These are phyloP conservation scores for Gymnopus androsaceus DNA, from an alignment of 1,284 basidiomycete genomes.

Conservation along the genomic window DNA sequence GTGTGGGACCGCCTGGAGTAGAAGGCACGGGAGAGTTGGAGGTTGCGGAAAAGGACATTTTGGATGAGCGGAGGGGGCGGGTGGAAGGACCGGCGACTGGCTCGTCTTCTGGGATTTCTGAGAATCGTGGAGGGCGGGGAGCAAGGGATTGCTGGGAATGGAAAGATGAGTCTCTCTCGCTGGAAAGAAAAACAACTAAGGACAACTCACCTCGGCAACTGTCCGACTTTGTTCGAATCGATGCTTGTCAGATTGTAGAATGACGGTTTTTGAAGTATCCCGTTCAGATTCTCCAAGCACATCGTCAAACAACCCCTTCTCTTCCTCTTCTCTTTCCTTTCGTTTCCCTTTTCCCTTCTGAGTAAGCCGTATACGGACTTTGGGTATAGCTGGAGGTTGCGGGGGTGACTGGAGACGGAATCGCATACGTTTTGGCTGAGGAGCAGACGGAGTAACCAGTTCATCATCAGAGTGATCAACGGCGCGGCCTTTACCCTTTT, in stretches of 20 bases:
- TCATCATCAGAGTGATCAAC: constrained; percentile 12
- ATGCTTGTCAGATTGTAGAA: constrained; percentile 68
- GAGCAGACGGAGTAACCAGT: constrained; percentile 18
- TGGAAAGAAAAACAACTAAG: constrained; percentile 4
- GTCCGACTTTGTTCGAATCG: constrained; percentile 76
- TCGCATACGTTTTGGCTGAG: constrained; percentile 41
- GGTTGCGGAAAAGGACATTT: constrained; percentile 32
- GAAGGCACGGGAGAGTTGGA: constrained; percentile 30
- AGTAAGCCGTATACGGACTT: constrained; percentile 55
- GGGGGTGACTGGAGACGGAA: constrained; percentile 31
- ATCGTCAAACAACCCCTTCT: constrained; percentile 78
- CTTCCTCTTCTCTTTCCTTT: constrained; percentile 35
- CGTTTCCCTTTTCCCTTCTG: constrained; percentile 53
- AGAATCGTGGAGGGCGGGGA: constrained; percentile 34
- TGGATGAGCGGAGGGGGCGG: constrained; percentile 63
- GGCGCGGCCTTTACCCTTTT: constrained; percentile 22
- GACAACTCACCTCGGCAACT: constrained; percentile 69
- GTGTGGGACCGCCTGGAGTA: constrained; percentile 34
- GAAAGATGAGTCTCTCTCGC: constrained; percentile 9
- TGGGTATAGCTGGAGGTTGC: constrained; percentile 30
- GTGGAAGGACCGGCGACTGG: constrained; percentile 59
- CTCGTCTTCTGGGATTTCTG: constrained; percentile 40
- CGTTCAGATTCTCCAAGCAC: constrained; percentile 73
- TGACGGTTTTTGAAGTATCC: constrained; percentile 73
- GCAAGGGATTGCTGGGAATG: constrained; percentile 54